phyloP scores from a whole-genome alignment of 805 yeast genomes.

The Ogataea allantospora region DNA sequence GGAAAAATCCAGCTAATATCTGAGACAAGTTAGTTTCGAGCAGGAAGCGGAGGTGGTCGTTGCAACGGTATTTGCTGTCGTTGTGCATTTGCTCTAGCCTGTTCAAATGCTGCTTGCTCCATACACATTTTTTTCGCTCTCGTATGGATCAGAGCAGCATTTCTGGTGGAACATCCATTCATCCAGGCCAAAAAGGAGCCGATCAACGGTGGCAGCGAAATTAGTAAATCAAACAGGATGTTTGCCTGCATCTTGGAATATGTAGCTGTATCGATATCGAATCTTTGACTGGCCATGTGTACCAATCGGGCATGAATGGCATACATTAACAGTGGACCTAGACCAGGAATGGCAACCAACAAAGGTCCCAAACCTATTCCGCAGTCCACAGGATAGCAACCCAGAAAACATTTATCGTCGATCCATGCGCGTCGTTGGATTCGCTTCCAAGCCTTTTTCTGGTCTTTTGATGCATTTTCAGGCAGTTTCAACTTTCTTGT shows the following conservation, averaged over 20 bases:
- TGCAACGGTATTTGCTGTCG: not conserved
- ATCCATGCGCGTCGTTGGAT: constrained; percentile 82
- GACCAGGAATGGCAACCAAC: constrained; percentile 61
- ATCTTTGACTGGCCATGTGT: constrained; percentile 53
- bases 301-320: constrained; percentile 70
- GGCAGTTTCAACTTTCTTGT: constrained; percentile 61
- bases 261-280: constrained; percentile 55
- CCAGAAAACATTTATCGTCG: constrained; percentile 81
- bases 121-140: constrained; percentile 19
- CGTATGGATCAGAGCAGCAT: constrained; percentile 76
- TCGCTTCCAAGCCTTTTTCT: constrained; percentile 66
- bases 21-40: not conserved
- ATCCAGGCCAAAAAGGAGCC: constrained; percentile 81
- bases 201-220: constrained; percentile 75
- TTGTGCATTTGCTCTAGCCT: not conserved
- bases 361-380: constrained; percentile 81
- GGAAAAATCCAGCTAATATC: constrained; percentile 14
- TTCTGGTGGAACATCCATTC: constrained; percentile 83
- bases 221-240: constrained; percentile 67
- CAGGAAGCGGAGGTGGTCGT: not conserved
- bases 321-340: constrained; percentile 87
- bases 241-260: constrained; percentile 74
- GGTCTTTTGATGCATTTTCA: constrained; percentile 52
- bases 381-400: constrained; percentile 71
- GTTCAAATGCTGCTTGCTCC: not conserved